Conservation (phyloP, 202 grass and related monocot species). For the Sporobolus alterniflorus region DNA sequence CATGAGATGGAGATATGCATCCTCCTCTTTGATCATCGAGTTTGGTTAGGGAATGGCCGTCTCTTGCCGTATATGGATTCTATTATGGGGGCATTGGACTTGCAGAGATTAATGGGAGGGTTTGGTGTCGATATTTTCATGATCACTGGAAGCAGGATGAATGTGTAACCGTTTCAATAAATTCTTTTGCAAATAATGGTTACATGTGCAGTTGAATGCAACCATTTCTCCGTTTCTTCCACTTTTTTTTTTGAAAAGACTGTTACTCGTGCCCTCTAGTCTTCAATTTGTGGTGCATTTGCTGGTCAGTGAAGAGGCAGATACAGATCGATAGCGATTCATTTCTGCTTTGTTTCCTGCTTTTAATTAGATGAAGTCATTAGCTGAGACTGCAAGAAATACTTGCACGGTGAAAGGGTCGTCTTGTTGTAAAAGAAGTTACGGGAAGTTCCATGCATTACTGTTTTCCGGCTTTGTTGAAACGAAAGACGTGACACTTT, state of each 20-base stretch:
- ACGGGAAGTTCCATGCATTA: too few species aligned
- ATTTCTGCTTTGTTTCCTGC: too few species aligned
- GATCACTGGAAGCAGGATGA: slow-evolving; percentile 14
- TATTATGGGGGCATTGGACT: slow-evolving; percentile 37
- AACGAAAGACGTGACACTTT: too few species aligned
- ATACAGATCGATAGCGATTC: too few species aligned
- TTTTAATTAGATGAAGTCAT: too few species aligned
- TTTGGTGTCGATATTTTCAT: slow-evolving; percentile 32
- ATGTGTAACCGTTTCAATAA: slow-evolving; percentile 31
- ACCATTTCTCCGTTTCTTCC: background rate
- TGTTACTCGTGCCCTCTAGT: too few species aligned
- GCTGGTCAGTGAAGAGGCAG: too few species aligned
- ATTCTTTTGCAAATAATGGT: slow-evolving; percentile 33
- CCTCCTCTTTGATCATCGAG: slow-evolving; percentile 16
- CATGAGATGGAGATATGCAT: slow-evolving; percentile 41
- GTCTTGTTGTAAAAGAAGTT: too few species aligned
- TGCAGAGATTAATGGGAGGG: slow-evolving; percentile 37
- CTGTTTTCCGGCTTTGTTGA: too few species aligned
- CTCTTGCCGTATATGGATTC: slow-evolving; percentile 41
- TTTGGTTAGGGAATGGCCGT: slow-evolving; percentile 43
- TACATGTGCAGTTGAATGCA: slow-evolving; percentile 28
- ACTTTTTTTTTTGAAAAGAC: background rate
- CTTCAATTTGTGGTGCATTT: too few species aligned
- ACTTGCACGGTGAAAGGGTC: too few species aligned
- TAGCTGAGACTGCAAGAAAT: too few species aligned